Evolutionary conservation across 2,329 filamentous ascomycete species (phyloP).

Genomic region (Fragosphaeria purpurea): DNA sequence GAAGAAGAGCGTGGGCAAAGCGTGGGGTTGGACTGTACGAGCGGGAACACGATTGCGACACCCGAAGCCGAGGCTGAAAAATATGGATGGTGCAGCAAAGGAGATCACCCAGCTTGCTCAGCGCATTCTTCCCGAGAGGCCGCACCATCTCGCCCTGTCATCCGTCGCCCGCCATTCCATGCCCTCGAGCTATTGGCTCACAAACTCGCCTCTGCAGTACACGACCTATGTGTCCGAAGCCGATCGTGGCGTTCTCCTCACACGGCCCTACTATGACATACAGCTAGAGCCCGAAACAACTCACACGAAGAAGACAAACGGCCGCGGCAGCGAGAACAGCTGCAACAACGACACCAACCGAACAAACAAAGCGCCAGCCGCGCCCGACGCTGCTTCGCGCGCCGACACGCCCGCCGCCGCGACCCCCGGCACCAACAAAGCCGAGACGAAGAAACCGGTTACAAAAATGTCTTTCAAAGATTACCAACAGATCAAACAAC

Average conservation of each 20-base stretch:
- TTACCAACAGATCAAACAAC: constrained; percentile 45
- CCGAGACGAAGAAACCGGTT: constrained; percentile 24
- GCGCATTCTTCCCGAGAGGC: constrained; percentile 14
- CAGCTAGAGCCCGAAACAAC: constrained; percentile 34
- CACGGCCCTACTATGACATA: constrained; percentile 48
- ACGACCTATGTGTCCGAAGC: constrained; percentile 47
- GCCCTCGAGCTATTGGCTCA: constrained; percentile 33
- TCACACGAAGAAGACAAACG: constrained; percentile 7
- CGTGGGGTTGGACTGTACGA: background rate
- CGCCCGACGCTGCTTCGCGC: constrained; percentile 25
- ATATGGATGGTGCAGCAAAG: constrained; percentile 17
- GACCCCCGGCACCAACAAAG: constrained; percentile 18
- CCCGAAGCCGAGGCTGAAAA: constrained; percentile 1
- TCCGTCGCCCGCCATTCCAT: constrained; percentile 37
- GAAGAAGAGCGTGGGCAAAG: background rate
- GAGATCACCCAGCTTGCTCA: constrained; percentile 15
- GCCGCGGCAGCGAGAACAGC: constrained; percentile 8
- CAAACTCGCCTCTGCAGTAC: constrained; percentile 41
- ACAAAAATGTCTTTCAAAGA: constrained; percentile 46
- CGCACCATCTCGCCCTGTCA: constrained; percentile 41
- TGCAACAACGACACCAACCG: constrained; percentile 9
- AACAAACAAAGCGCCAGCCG: constrained; percentile 10
- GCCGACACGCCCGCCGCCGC: constrained; percentile 14
- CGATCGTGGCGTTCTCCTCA: constrained; percentile 47
- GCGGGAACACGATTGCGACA: background rate